Evolutionary conservation across 2,329 filamentous ascomycete species (phyloP), one percentile per base, ranked within the genome.

Genomic region (Ophiostoma sp.): DNA sequence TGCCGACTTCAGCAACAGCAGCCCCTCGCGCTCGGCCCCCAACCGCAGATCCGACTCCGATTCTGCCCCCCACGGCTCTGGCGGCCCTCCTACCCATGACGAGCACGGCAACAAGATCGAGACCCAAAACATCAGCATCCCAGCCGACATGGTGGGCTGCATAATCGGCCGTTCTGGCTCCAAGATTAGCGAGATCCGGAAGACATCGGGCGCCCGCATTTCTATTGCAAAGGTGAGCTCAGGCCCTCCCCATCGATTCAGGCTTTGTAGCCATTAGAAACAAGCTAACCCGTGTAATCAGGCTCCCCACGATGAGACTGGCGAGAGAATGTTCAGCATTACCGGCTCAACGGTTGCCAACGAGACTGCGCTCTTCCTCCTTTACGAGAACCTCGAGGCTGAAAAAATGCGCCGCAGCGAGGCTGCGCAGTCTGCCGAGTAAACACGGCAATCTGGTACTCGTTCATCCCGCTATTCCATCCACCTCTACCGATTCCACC

Each of bases 241-340:
- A 27, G 27, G 27, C 27, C 27, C 27, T 27, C 27, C 27, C 1
- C 27, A 27, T 27, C 27, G 27, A 27, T 11, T 45, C n/a, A 36
- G 9, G n/a, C 63, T 14, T 18, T 14, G 9, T 63, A n/a, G 12
- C 9, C 16, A 42, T 14, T 12, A 63, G 38, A n/a, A 27, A 16
- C 8, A 63, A 42, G n/a, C 60, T 63, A 42, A 63, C 60, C 38
- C n/a, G 7, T 63, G 16, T 63, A 27, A 11, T 5, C 67, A 88
- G 85, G 89, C 93, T 64, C 92, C 95, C 68, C 95, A 99, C 76
- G 95, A 99, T 75, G 95, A 98, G 74, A 96, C 92, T 70, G 95
- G 95, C 73, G 95, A 99, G 85, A 89, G 95, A 75, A 99, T 99
- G 95, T 99, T 99, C 82, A 99, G 95, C 76, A 99, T 99, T 78